phyloP scores from a whole-genome alignment of 2,329 filamentous ascomycete species.

The Dothistroma pini region DNA sequence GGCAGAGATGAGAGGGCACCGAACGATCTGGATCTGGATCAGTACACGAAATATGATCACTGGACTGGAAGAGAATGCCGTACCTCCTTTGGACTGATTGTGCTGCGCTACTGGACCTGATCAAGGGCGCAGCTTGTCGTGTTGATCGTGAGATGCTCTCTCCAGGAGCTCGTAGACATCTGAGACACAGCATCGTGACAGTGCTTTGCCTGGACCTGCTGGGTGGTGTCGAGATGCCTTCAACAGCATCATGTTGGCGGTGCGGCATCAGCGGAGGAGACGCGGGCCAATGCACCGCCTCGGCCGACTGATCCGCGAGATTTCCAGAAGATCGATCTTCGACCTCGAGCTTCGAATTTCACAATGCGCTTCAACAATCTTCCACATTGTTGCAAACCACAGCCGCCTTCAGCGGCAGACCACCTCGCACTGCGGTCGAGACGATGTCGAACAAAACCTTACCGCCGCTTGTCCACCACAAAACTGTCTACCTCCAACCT shows the following conservation, averaged over 20 bases:
- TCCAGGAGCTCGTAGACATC: conserved; percentile 3
- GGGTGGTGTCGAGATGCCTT: background rate
- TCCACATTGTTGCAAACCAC: background rate
- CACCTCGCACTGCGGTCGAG: background rate
- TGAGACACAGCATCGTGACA: conserved; percentile 4
- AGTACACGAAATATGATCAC: background rate
- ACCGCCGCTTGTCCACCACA: background rate
- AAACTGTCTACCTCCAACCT: conserved; percentile 1
- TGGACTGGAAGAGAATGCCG: background rate
- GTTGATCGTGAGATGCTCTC: background rate
- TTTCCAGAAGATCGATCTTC: too few species aligned
- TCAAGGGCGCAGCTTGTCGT: background rate
- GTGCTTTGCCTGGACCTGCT: too few species aligned
- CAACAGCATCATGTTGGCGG: too few species aligned
- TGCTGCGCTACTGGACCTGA: background rate
- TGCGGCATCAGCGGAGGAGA: background rate
- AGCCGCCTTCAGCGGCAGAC: background rate
- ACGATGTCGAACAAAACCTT: background rate
- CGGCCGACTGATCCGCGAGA: background rate
- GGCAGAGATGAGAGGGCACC: conserved; percentile 21
- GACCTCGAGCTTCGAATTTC: background rate
- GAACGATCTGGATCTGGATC: conserved; percentile 18
- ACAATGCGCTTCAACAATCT: background rate
- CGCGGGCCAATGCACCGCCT: background rate
- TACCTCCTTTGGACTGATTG: conserved; percentile 10